Evolutionary conservation across 2,329 filamentous ascomycete genomes (phyloP), one percentile per base, ranked within the genome.

Genomic region (Colletotrichum scovillei): DNA sequence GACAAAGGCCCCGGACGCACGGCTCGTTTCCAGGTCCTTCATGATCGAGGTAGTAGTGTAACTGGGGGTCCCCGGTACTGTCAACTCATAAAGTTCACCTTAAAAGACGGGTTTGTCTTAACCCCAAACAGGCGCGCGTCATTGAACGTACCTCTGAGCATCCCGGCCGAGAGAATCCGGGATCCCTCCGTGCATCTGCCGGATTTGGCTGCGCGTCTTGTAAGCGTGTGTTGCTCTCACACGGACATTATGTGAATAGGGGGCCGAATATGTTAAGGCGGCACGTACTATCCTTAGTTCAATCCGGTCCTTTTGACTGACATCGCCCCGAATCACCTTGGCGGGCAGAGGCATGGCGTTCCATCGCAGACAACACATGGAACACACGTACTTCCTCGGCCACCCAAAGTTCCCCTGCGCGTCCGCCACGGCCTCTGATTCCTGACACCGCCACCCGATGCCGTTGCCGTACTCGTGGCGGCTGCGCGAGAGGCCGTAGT

Each of bases 21-120:
- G 73, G 73, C 55, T 71, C 66, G 22, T 60, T 62, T 19, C 62
- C 71, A 12, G 70, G 59, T 9, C 60, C 65, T 52, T 75, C 73
- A 52, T 75, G 73, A 22, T 73, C 73, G 49, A 75, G 73, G 19
- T 74, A 75, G 62, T 73, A 75, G 24, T 72, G 69, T 11, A 74
- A 63, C 72, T 74, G 26, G 32, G 63, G 30, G 14, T 59, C 42
- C n/a, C n/a, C 26, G 22, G 26, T 5, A 52, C 8, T 63, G 72
- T 74, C 30, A 73, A 60, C 32, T 55, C 52, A 42, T 26, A 30
- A n/a, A 16, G 12, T 62, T 58, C 24, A 24, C 62, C 62, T 32
- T 26, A 42, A 42, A 12, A 35, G 38, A 42, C 38, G 38, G 16
- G 38, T 42, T 42, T 7, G 38, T 42, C 38, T 42, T 19, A 57